Base-by-base conservation (phyloP, 2,329 filamentous ascomycete genomes). In the Cercospora janseana region DNA sequence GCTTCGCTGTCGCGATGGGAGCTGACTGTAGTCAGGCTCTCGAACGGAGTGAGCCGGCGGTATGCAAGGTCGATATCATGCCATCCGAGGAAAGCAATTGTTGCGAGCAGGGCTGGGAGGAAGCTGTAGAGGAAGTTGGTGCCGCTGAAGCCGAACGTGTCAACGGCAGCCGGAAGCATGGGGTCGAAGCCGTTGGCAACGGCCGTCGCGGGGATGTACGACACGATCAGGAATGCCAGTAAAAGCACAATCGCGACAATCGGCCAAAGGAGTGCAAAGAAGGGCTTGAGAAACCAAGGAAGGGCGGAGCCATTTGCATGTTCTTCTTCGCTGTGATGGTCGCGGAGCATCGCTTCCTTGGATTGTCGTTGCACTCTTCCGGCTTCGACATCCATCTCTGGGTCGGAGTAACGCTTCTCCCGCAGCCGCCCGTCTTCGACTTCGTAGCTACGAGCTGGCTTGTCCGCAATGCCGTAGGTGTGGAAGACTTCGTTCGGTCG, bases 71-170 rank as follows among this genome's bases (percentile, higher is more conserved):
- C 86, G 49, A 89, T 69, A 24, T 79, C 77, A 54, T 86, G 79
- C 66, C 88, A 83, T 43, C 79, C 67, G 37, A 89, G 76, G 65
- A 85, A 87, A 41, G 88, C 70, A 12, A 86, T 58, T 62, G 83
- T 80, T 4, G 83, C 87, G 21, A 90, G 65, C 0, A 86, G 60
- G 2, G 84, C 80, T 0, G 87, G 87, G 16, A 91, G 49, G 68
- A 91, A 89, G 54, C 80, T 82, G 73, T 90, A 96, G 43, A 95
- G 72, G 70, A 96, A 96, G 69, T 95, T 89, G 42, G 89, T 88
- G 0, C 87, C 76, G 1, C 88, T 94, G 69, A 94, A 96, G 13
- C 86, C 87, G 20, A 63, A 60, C 5, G 28, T 55, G 59, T 60
- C 63, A 29, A 68, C 64, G 4, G 59, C 53, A n/a, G 60, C 82